Conservation (phyloP, 2,329 filamentous ascomycete species). For the Diaporthe ilicicola region DNA sequence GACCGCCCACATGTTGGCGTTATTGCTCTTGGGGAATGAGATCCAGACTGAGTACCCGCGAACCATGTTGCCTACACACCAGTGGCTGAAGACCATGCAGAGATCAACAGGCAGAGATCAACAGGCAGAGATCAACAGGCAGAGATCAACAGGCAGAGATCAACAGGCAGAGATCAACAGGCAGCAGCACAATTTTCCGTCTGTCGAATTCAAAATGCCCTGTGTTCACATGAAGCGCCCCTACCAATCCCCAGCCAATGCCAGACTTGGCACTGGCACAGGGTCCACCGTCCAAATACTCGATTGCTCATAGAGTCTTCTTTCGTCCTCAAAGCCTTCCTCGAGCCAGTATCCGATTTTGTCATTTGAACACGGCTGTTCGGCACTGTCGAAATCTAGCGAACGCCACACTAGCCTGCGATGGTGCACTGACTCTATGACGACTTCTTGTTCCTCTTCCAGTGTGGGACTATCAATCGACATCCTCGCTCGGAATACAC, state of each 20-base stretch:
- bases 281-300: not conserved
- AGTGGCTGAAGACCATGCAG: not conserved
- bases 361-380: too few species aligned
- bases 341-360: not conserved
- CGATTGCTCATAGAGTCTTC: not conserved
- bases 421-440: not conserved
- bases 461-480: not conserved
- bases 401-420: not conserved
- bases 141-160: not conserved
- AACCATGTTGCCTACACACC: not conserved
- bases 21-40: not conserved
- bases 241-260: slow-evolving; percentile 8
- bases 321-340: not conserved
- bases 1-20: not conserved
- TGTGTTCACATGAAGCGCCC: too few species aligned
- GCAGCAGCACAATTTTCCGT: too few species aligned
- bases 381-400: not conserved
- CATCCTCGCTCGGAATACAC: not conserved
- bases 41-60: not conserved
- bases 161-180: not conserved
- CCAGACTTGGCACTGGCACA: not conserved
- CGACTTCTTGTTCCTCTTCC: not conserved
- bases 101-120: not conserved
- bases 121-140: not conserved
- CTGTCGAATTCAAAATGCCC: too few species aligned